Evolutionary conservation across 2,329 filamentous ascomycete species (phyloP).

Genomic region (Phoma sp.): DNA sequence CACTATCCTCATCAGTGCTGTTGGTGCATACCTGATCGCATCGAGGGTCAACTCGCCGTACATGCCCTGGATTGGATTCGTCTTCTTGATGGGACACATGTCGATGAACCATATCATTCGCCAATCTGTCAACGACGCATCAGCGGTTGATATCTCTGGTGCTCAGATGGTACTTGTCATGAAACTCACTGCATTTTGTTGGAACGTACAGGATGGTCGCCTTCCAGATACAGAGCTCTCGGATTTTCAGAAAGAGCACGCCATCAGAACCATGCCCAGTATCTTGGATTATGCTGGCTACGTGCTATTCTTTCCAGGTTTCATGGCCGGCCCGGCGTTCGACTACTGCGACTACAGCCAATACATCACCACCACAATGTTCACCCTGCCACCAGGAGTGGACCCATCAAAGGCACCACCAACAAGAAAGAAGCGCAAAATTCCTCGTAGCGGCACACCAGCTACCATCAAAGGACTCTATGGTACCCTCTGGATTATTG

Average conservation of each 20-base stretch:
- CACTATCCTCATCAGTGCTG: slow-evolving; percentile 79
- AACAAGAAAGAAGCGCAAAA: slow-evolving; percentile 87
- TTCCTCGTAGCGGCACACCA: slow-evolving; percentile 87
- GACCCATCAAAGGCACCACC: slow-evolving; percentile 85
- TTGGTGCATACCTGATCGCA: slow-evolving; percentile 81
- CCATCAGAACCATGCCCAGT: slow-evolving; percentile 74
- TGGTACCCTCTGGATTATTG: slow-evolving; percentile 79
- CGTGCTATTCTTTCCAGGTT: slow-evolving; percentile 90
- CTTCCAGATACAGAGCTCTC: slow-evolving; percentile 80
- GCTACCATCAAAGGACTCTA: slow-evolving; percentile 75
- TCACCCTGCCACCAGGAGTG: slow-evolving; percentile 79
- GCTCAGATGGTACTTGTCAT: slow-evolving; percentile 99
- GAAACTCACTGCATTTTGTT: slow-evolving; percentile 96
- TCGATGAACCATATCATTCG: slow-evolving; percentile 86
- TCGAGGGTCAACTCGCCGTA: slow-evolving; percentile 83
- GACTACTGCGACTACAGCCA: slow-evolving; percentile 91
- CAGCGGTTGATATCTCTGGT: slow-evolving; percentile 80
- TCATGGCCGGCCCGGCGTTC: slow-evolving; percentile 90
- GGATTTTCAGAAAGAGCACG: slow-evolving; percentile 82
- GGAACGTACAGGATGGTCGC: slow-evolving; percentile 94
- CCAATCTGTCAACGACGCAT: slow-evolving; percentile 71
- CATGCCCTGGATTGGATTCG: slow-evolving; percentile 97
- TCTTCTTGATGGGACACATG: slow-evolving; percentile 95
- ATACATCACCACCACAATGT: slow-evolving; percentile 95
- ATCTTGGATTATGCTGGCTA: slow-evolving; percentile 86